Evolutionary conservation across 2,329 filamentous ascomycete species (phyloP).

Genomic region (Madurella fahalii): DNA sequence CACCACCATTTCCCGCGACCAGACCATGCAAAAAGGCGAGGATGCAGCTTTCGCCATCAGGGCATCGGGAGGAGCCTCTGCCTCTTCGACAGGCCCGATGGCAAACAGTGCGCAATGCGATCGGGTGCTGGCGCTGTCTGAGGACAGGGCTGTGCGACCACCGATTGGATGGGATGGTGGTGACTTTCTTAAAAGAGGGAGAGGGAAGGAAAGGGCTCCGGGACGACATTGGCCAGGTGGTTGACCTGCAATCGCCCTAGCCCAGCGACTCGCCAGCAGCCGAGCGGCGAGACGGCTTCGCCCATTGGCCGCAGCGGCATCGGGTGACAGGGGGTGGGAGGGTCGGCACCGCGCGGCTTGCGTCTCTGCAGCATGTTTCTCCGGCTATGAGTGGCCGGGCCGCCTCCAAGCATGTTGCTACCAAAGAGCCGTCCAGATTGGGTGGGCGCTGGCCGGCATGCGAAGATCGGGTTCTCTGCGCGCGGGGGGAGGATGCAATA

Average conservation of each 20-base stretch:
- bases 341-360: constrained; percentile 21
- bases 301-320: constrained; percentile 19
- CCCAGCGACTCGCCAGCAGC: constrained; percentile 21
- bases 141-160: constrained; percentile 1
- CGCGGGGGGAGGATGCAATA: constrained; percentile 17
- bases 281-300: constrained; percentile 16
- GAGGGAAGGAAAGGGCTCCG: not conserved
- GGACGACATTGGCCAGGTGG: constrained; percentile 19
- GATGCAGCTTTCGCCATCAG: not conserved
- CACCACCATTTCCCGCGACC: no score
- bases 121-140: not conserved
- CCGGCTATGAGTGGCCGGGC: constrained; percentile 20
- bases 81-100: not conserved
- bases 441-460: constrained; percentile 15
- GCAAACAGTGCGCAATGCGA: not conserved
- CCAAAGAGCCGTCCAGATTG: constrained; percentile 23
- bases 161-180: constrained; percentile 17
- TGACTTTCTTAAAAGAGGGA: constrained; percentile 11
- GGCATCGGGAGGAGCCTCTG: not conserved
- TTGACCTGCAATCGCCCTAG: constrained; percentile 18
- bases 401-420: constrained; percentile 10
- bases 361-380: constrained; percentile 15
- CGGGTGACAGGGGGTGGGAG: constrained; percentile 22
- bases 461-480: constrained; percentile 1
- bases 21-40: no score